Evolutionary conservation across 2,329 filamentous ascomycete genomes (phyloP), one percentile per base, ranked within the genome.

Genomic region (Curvularia lunata): DNA sequence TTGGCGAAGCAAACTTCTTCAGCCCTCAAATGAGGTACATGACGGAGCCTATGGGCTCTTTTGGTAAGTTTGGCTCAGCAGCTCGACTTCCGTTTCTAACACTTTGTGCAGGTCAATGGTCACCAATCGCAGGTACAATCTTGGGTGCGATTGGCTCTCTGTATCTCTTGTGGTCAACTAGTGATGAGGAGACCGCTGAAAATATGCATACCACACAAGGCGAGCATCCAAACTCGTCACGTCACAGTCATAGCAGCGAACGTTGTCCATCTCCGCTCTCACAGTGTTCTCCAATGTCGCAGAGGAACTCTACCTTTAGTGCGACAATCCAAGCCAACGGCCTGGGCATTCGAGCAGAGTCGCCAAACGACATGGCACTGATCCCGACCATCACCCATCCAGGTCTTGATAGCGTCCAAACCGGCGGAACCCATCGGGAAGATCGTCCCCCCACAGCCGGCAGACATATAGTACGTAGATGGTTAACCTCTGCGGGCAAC

Each of bases 1-100:
- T 86, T 0, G 88, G 88, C 0, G 88, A 90, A 72, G 78, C 79
- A 30, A 90, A 90, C 63, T 86, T 90, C 62, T 89, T 81, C 63
- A 88, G 84, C 47, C 19, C 53, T 0, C 84, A 83, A 54, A 78
- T 90, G 3, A 64, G 61, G 0, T 87, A 84, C 57, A 80, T 87
- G 59, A 88, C 85, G 0, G 88, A 90, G 59, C 85, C 86, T 0
- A 84, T 89, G 51, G 78, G 78, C 5, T 87, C 83, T 59, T 80
- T 89, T 48, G 86, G 84, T 34, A 54, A 16, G 67, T 32, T 7
- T 5, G 13, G 1, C 2, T 3, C n/a, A 25, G 13, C 3, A 32
- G 18, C 10, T 19, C 2, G 0, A 9, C 30, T 38, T 3, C 25
- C 8, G 12, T 32, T 9, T 25, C 42, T 59, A 21, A 60, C 43